Evolutionary conservation across 768 basidiomycete genomes (phyloP), one percentile per base, ranked within the genome.

Genomic region (Naganishia vaughanmartiniae): DNA sequence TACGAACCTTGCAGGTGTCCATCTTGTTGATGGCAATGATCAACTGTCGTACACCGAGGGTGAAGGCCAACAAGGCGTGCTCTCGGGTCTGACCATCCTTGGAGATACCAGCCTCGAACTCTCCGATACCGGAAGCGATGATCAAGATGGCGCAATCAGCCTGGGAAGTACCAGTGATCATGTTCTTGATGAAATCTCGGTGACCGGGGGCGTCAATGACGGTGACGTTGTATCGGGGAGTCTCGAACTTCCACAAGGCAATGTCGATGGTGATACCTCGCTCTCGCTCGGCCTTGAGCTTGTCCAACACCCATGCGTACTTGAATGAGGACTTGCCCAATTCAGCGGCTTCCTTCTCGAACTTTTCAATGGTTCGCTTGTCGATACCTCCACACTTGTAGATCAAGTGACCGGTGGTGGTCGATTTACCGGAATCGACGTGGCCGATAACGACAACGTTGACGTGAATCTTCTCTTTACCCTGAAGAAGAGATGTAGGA

Each of bases 261-360:
- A 99, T 99, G 87, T 99, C 95, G 83, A 99, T 99, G 80, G 95
- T 99, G 87, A 99, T 99, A 89, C 96, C 96, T 89, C 96, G 95
- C 88, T 99, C 96, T 86, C 96, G 95, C 89, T 99, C 96, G 78
- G 96, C 96, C 89, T 98, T 99, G 78, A 98, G 92, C 86, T 97
- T 99, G 88, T 99, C 96, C 80, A 99, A 92, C 76, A 99, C 96
- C 89, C 77, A 75, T 93, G 92, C 92, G 84, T 94, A 94, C 84
- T 93, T 92, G 88, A 92, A 96, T 83, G 92, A 92, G 83, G 94
- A 93, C 87, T 99, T 99, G 83, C 96, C 96, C 82, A 99, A 91
- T 84, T 99, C 96, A 86, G 93, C 92, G 79, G 96, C 96, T 86
- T 99, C 96, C 89, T 99, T 99, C 88, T 99, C 96, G 87, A 97